Conservation (phyloP, 176 grass and related monocot genomes). For the Zizania latifolia region DNA sequence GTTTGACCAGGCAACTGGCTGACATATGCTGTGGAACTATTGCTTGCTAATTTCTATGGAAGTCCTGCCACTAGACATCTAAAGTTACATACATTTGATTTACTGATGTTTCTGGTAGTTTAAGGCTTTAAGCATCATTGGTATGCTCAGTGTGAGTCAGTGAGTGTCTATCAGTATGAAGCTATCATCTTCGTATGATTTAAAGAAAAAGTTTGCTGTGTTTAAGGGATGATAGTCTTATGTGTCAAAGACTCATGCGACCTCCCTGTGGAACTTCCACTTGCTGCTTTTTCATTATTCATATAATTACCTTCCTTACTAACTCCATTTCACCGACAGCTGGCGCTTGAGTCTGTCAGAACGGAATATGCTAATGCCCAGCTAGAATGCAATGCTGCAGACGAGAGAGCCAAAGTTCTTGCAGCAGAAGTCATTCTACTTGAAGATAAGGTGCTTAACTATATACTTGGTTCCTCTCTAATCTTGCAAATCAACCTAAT, state of each 20-base stretch:
- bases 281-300: constrained; percentile 3
- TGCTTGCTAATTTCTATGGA: not conserved
- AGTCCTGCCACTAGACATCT: not conserved
- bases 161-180: no score
- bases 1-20: not conserved
- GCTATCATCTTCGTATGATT: not conserved
- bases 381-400: constrained; percentile 90
- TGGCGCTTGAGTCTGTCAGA: constrained; percentile 71
- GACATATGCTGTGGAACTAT: not conserved
- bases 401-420: constrained; percentile 94
- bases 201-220: no score
- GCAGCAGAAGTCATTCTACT: constrained; percentile 97
- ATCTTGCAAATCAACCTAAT: constrained; percentile 24
- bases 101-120: not conserved
- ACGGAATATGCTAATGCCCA: constrained; percentile 85
- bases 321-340: constrained; percentile 42
- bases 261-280: not conserved
- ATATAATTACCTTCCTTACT: not conserved
- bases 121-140: not conserved
- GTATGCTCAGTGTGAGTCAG: not conserved
- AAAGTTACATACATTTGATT: not conserved
- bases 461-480: constrained; percentile 17
- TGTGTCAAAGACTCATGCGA: no score
- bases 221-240: no score
- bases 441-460: constrained; percentile 88